These are phyloP conservation scores for Heimioporus punctisporus DNA, from an alignment of 1,284 basidiomycete species.

Conservation along the genomic window DNA sequence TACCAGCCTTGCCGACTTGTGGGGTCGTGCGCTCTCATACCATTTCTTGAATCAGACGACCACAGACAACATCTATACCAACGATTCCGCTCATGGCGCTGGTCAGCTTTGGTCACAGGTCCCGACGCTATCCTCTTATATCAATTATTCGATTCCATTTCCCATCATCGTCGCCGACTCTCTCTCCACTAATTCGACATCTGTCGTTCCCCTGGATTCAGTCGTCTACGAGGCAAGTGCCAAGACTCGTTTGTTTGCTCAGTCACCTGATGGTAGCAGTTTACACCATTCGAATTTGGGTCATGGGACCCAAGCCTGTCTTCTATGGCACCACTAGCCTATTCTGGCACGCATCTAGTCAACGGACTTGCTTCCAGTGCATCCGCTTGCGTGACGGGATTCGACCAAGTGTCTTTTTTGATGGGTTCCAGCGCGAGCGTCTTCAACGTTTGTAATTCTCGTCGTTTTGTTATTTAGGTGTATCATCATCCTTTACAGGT, in stretches of 20 bases:
- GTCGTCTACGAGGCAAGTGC: conserved; percentile 59
- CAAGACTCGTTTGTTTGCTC: neutral
- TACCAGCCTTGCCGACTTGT: conserved; percentile 63
- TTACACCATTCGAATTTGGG: conserved; percentile 66
- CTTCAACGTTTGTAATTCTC: conserved; percentile 51
- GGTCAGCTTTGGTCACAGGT: conserved; percentile 68
- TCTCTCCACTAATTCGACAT: conserved; percentile 46
- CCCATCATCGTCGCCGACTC: conserved; percentile 62
- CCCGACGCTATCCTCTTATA: conserved; percentile 47
- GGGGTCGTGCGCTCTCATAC: conserved; percentile 65
- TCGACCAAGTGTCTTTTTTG: conserved; percentile 67
- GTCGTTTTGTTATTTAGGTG: neutral
- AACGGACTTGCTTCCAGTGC: conserved; percentile 51
- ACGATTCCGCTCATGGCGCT: conserved; percentile 59
- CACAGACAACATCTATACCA: conserved; percentile 59
- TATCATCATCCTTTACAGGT: conserved; percentile 41
- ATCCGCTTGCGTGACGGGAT: conserved; percentile 61
- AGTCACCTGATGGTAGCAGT: conserved; percentile 37
- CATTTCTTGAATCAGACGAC: conserved; percentile 69
- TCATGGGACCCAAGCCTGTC: conserved; percentile 69
- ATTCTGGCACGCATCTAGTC: conserved; percentile 57
- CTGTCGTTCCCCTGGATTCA: conserved; percentile 43
- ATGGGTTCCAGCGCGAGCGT: conserved; percentile 68
- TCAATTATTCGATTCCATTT: conserved; percentile 49
- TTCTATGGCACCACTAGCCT: conserved; percentile 59